Conservation (phyloP, 2,329 filamentous ascomycete genomes). For the Epichloe sibirici region DNA sequence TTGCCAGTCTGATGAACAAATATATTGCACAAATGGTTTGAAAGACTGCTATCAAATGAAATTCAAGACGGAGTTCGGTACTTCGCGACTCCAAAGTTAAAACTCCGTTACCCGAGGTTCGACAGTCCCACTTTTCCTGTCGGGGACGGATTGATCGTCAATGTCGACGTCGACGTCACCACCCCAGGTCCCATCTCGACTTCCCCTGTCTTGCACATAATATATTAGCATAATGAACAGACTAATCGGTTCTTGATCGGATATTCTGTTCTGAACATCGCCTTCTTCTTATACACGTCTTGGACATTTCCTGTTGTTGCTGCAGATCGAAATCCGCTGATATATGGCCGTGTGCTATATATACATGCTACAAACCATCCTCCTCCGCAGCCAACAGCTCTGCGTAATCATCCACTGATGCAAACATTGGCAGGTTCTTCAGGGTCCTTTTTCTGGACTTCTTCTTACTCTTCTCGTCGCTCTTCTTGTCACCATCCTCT, state of each 20-base stretch:
- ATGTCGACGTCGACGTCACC: neutral
- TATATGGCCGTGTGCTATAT: neutral
- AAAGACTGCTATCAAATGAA: too few species aligned
- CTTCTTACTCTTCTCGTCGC: slow-evolving; percentile 38
- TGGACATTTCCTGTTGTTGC: neutral
- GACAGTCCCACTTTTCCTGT: slow-evolving; percentile 1
- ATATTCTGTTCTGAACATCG: too few species aligned
- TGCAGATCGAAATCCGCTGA: neutral
- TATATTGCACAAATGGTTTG: neutral
- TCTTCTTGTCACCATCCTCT: slow-evolving; percentile 45
- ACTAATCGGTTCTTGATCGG: too few species aligned
- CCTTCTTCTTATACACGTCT: neutral
- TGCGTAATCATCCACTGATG: slow-evolving; percentile 87
- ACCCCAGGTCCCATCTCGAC: too few species aligned
- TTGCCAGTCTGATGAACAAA: neutral
- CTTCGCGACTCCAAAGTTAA: neutral
- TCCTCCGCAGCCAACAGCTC: slow-evolving; percentile 66
- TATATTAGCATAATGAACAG: too few species aligned
- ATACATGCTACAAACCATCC: slow-evolving; percentile 27
- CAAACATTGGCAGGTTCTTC: slow-evolving; percentile 84
- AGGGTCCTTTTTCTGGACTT: slow-evolving; percentile 65
- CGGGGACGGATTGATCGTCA: neutral
- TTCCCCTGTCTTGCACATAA: too few species aligned
- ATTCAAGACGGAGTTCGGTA: too few species aligned
- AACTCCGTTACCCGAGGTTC: neutral